Evolutionary conservation across 495 filamentous ascomycete genomes (phyloP).

Genomic region (Penicillium dipodomyicola): DNA sequence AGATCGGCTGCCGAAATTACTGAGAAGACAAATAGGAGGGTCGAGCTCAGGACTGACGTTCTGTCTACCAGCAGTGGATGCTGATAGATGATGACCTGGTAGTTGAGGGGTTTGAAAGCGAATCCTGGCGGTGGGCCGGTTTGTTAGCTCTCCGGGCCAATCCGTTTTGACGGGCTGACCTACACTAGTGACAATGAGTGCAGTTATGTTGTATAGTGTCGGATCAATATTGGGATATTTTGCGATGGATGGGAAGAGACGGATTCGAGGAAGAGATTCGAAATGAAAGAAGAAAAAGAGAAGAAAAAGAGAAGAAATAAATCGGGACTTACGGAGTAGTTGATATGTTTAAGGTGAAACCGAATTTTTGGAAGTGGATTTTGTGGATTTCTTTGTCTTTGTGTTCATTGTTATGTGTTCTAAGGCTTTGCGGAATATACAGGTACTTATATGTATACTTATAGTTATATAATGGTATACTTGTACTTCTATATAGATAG

Average conservation of each 20-base stretch:
- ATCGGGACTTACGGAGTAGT: not conserved
- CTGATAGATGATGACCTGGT: slow-evolving; percentile 22
- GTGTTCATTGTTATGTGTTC: not conserved
- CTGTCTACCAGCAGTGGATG: slow-evolving; percentile 12
- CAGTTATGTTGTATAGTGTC: slow-evolving; percentile 20
- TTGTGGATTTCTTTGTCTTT: not conserved
- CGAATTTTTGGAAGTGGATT: not conserved
- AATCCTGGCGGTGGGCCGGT: slow-evolving; percentile 19
- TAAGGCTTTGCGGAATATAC: too few species aligned
- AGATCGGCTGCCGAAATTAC: slow-evolving; percentile 16
- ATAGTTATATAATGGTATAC: not conserved
- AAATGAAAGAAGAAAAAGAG: slow-evolving; percentile 1
- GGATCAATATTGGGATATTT: slow-evolving; percentile 13
- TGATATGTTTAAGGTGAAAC: not conserved
- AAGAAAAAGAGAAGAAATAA: slow-evolving; percentile 1
- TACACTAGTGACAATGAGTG: slow-evolving; percentile 2
- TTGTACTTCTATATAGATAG: not conserved
- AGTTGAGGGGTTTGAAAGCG: slow-evolving; percentile 11
- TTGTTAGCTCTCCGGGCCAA: slow-evolving; percentile 23
- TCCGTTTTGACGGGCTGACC: not conserved
- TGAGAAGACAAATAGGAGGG: slow-evolving; percentile 22
- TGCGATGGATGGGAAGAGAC: slow-evolving; percentile 3
- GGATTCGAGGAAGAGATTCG: not conserved
- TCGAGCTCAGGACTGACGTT: slow-evolving; percentile 24
- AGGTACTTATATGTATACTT: too few species aligned